Evolutionary conservation across 768 basidiomycete species (phyloP).

Genomic region (Obba rivulosa): DNA sequence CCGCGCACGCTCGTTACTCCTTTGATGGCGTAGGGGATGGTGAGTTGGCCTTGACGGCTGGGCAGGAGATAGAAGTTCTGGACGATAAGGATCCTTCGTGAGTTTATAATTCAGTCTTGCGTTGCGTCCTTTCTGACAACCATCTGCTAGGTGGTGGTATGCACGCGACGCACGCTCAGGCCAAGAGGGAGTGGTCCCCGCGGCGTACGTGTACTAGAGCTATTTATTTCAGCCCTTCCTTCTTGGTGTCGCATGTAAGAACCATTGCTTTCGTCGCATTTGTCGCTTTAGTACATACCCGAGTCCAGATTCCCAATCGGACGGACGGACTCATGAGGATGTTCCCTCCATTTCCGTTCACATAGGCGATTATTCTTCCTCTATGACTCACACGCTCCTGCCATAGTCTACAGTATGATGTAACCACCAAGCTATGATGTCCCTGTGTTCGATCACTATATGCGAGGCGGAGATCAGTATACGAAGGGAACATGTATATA

Average conservation of each 20-base stretch:
- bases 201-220: slow-evolving; percentile 79
- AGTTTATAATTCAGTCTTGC: slow-evolving; percentile 24
- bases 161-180: slow-evolving; percentile 76
- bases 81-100: slow-evolving; percentile 80
- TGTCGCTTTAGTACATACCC: slow-evolving; percentile 14
- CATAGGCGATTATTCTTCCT: slow-evolving; percentile 3
- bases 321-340: no score
- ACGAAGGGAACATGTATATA: not conserved
- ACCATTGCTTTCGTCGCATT: slow-evolving; percentile 20
- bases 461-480: slow-evolving; percentile 7
- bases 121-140: not conserved
- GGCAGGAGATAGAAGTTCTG: slow-evolving; percentile 68
- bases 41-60: slow-evolving; percentile 64
- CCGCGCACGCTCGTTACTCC: slow-evolving; percentile 77
- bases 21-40: slow-evolving; percentile 79
- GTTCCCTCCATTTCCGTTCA: slow-evolving; percentile 17
- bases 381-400: no score
- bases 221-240: slow-evolving; percentile 11
- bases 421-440: not conserved
- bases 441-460: not conserved
- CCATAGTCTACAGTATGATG: not conserved
- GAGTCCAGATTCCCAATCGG: slow-evolving; percentile 7
- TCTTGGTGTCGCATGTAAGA: slow-evolving; percentile 13
- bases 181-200: slow-evolving; percentile 85
- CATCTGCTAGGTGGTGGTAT: slow-evolving; percentile 80